Conservation (phyloP, 257 asterid genomes). For the Anisodus acutangulus region DNA sequence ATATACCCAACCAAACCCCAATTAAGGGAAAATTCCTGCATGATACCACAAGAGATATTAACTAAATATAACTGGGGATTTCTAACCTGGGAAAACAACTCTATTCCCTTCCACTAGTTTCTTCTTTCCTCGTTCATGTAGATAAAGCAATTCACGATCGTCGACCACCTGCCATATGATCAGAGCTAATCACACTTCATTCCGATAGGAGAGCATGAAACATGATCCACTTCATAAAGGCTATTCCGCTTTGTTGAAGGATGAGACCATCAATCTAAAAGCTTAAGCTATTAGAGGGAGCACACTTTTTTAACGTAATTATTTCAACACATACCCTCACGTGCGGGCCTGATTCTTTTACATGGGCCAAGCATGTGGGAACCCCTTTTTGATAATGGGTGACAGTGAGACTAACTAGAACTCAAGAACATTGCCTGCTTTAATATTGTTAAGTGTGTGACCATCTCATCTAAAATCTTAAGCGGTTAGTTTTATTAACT, state of each 20-base stretch:
- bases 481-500: background rate
- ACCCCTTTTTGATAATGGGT: background rate
- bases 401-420: background rate
- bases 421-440: background rate
- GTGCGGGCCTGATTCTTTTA: background rate
- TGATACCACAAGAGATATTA: background rate
- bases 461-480: background rate
- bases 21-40: background rate
- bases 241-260: background rate
- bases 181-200: background rate
- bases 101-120: constrained; percentile 74
- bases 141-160: constrained; percentile 66
- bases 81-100: constrained; percentile 86
- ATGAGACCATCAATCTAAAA: background rate
- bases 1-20: background rate
- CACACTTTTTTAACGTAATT: background rate
- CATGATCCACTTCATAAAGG: constrained; percentile 15
- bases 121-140: constrained; percentile 85
- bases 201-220: constrained; percentile 1
- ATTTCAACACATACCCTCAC: background rate
- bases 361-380: background rate
- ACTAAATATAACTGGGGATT: constrained; percentile 2
- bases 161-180: constrained; percentile 61
- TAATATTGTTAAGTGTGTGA: background rate
- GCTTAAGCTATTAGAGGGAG: background rate